A percentile compares a stretch with the other conserved stretches of the same genome.
Evolutionary conservation across 495 filamentous ascomycete genomes (phyloP).

Genomic region (Xylaria nigripes): DNA sequence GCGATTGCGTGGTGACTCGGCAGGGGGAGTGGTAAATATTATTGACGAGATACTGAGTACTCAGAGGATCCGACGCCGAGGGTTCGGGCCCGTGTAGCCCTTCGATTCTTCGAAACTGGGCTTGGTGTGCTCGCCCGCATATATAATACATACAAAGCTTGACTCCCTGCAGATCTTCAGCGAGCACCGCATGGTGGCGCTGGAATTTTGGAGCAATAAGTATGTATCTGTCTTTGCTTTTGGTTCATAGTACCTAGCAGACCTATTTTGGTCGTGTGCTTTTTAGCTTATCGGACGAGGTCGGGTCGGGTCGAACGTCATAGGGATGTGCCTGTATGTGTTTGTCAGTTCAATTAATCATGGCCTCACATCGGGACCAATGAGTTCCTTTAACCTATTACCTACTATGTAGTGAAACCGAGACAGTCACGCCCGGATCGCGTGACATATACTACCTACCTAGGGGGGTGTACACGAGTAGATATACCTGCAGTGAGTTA

Average conservation of each 20-base stretch:
- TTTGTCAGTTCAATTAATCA: too few species aligned
- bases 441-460: too few species aligned
- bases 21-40: not conserved
- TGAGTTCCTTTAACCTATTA: too few species aligned
- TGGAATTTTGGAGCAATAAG: not conserved
- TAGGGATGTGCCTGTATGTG: too few species aligned
- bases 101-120: not conserved
- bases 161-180: not conserved
- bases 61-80: not conserved
- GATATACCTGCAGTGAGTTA: too few species aligned
- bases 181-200: conserved; percentile 2
- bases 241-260: not conserved
- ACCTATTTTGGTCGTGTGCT: not conserved
- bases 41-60: not conserved
- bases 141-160: not conserved
- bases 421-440: too few species aligned
- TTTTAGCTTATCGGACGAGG: not conserved
- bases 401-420: too few species aligned
- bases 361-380: too few species aligned
- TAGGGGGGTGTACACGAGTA: too few species aligned
- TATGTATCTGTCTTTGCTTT: not conserved
- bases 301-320: too few species aligned
- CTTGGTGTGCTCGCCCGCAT: not conserved
- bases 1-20: not conserved
- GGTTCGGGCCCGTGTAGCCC: not conserved